These are phyloP conservation scores for Colletotrichum higginsianum DNA, from an alignment of 2,329 filamentous ascomycete species.

Conservation along the genomic window DNA sequence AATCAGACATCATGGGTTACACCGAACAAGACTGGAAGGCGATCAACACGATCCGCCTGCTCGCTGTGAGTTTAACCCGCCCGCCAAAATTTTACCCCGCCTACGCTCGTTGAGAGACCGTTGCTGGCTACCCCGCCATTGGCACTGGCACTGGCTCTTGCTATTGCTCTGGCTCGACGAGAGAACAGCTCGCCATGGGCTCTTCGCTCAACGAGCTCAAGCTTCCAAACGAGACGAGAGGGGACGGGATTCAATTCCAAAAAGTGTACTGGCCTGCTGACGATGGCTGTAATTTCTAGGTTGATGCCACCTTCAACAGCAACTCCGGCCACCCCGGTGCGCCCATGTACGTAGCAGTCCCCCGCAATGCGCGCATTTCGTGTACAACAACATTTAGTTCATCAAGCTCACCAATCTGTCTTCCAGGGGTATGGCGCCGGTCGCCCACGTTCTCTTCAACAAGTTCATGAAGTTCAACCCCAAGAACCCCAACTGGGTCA, in stretches of 20 bases:
- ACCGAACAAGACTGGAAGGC: conserved; percentile 88
- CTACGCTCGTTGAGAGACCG: conserved; percentile 48
- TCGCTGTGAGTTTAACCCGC: conserved; percentile 81
- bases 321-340: conserved; percentile 99
- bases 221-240: background rate
- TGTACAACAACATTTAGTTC: background rate
- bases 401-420: conserved; percentile 50
- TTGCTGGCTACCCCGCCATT: conserved; percentile 54
- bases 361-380: conserved; percentile 8
- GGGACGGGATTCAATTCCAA: background rate
- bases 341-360: conserved; percentile 82
- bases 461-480: conserved; percentile 99
- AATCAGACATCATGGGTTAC: conserved; percentile 83
- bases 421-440: conserved; percentile 85
- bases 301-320: conserved; percentile 95
- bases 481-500: conserved; percentile 97
- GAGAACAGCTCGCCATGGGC: conserved; percentile 8
- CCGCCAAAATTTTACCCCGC: conserved; percentile 50
- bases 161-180: conserved; percentile 32
- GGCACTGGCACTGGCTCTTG: conserved; percentile 35
- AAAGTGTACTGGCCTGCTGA: background rate
- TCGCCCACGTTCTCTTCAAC: conserved; percentile 97
- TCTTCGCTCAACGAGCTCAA: background rate
- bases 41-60: conserved; percentile 97
- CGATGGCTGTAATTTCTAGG: conserved; percentile 68